These are phyloP conservation scores for Brasenia schreberi DNA, from an alignment of 164 flowering plant genomes.

Conservation along the genomic window DNA sequence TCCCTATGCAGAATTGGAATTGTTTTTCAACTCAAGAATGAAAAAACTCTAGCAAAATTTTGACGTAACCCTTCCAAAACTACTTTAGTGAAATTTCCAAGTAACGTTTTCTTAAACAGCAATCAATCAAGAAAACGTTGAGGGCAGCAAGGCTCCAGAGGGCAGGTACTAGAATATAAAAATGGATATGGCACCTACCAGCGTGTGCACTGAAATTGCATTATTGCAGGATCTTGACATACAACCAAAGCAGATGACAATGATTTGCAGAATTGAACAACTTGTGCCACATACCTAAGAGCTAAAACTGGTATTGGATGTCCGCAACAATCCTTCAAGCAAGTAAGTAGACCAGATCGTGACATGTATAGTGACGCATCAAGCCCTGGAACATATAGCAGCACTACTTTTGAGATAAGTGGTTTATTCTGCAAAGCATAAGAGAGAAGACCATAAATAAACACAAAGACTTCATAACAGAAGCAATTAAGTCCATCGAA, in stretches of 20 bases:
- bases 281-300: slow-evolving; percentile 50
- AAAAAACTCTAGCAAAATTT: too few species aligned
- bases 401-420: slow-evolving; percentile 82
- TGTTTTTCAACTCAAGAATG: too few species aligned
- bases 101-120: too few species aligned
- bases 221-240: too few species aligned
- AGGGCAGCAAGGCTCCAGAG: too few species aligned
- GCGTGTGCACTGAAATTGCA: background rate
- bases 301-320: slow-evolving; percentile 77
- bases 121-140: too few species aligned
- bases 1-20: background rate
- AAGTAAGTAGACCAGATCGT: slow-evolving; percentile 35
- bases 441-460: background rate
- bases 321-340: slow-evolving; percentile 62
- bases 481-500: too few species aligned
- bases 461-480: too few species aligned
- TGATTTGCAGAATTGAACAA: background rate
- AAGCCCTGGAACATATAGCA: slow-evolving; percentile 93
- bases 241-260: background rate
- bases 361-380: slow-evolving; percentile 91
- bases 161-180: background rate
- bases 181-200: background rate
- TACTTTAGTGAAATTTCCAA: too few species aligned
- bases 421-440: slow-evolving; percentile 84
- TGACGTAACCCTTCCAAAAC: too few species aligned